Evolutionary conservation across 768 basidiomycete genomes (phyloP).

Genomic region (Collybiopsis luxurians): DNA sequence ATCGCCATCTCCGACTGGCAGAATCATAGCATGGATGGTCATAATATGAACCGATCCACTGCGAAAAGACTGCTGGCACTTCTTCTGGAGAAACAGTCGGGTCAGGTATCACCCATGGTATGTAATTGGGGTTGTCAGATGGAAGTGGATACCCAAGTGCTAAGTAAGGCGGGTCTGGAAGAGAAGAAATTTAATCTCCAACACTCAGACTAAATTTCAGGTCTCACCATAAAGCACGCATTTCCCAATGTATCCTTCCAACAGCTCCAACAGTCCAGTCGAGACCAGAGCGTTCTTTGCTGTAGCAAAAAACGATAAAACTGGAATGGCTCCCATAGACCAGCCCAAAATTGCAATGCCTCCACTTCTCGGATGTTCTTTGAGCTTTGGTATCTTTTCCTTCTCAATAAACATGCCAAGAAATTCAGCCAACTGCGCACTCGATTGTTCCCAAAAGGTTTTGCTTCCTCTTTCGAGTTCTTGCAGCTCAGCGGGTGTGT

Average conservation of each 20-base stretch:
- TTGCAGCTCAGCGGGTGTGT: conserved; percentile 30
- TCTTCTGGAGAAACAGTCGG: background rate
- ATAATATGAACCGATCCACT: no score
- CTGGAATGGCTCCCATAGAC: conserved; percentile 31
- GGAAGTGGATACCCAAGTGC: background rate
- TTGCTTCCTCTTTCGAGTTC: conserved; percentile 23
- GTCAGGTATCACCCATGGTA: background rate
- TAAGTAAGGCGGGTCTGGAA: background rate
- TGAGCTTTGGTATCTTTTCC: conserved; percentile 24
- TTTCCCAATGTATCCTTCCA: conserved; percentile 10
- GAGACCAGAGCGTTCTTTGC: conserved; percentile 19
- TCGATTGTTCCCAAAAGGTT: conserved; percentile 25
- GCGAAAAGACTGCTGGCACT: no score
- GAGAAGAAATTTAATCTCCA: no score
- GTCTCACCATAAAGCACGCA: background rate
- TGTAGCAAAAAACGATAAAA: conserved; percentile 25
- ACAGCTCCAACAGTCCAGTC: conserved; percentile 14
- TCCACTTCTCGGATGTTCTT: conserved; percentile 24
- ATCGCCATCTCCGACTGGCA: conserved; percentile 20
- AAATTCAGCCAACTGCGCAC: conserved; percentile 24
- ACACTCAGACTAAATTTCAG: no score
- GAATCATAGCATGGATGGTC: conserved; percentile 19
- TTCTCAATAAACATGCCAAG: conserved; percentile 24
- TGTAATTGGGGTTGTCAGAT: background rate
- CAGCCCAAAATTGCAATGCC: conserved; percentile 38